phyloP scores from a whole-genome alignment of 257 asterid genomes.

The Solanum ossicruentum region DNA sequence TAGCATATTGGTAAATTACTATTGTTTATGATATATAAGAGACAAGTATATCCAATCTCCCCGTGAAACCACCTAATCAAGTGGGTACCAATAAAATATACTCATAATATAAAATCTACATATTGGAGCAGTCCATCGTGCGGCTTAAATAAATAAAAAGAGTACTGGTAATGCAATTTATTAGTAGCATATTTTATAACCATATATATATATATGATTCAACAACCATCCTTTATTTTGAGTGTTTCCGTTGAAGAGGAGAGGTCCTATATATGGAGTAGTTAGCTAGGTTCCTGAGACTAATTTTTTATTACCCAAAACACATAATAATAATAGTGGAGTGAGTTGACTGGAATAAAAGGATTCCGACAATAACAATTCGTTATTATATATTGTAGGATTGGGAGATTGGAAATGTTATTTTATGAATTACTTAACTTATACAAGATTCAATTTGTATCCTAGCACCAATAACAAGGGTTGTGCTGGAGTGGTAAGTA shows the following conservation, averaged over 20 bases:
- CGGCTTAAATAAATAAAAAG: background rate
- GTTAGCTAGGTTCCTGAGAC: background rate
- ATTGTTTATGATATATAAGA: background rate
- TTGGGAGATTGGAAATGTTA: background rate
- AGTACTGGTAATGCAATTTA: too few relatives aligned
- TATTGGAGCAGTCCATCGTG: background rate
- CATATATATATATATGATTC: background rate
- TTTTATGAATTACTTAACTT: background rate
- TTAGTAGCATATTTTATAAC: too few relatives aligned
- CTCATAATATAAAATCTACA: background rate
- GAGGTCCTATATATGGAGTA: background rate
- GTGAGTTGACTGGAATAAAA: background rate
- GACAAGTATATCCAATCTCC: background rate
- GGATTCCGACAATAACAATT: background rate
- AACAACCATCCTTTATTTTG: background rate
- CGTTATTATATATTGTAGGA: background rate
- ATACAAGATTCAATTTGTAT: background rate
- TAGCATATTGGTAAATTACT: background rate
- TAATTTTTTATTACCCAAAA: background rate
- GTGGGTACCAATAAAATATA: background rate
- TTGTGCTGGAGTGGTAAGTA: too few relatives aligned
- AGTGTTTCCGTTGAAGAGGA: background rate
- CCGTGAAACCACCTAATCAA: background rate
- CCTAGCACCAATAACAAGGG: background rate
- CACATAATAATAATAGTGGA: background rate